Conservation (phyloP, 768 basidiomycete genomes). For the Psilocybe cubensis region DNA sequence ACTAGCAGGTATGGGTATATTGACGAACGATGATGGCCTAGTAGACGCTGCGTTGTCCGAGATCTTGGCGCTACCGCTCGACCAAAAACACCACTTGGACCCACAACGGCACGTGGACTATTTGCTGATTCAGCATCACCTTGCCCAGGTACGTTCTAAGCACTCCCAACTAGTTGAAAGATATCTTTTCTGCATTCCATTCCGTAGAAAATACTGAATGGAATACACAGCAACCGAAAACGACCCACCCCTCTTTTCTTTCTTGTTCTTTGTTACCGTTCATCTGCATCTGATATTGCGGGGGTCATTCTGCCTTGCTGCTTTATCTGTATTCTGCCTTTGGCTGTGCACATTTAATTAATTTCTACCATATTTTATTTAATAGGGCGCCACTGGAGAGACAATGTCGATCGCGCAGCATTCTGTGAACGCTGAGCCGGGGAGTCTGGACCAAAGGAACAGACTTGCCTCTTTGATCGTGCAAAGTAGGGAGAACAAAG, state of each 20-base stretch:
- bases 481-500: conserved; percentile 36
- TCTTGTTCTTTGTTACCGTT: conserved; percentile 2
- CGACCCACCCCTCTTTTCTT: no score
- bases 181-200: background rate
- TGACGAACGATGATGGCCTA: conserved; percentile 76
- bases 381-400: conserved; percentile 30
- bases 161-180: background rate
- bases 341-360: background rate
- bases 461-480: conserved; percentile 59
- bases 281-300: background rate
- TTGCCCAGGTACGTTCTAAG: conserved; percentile 59
- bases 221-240: no score
- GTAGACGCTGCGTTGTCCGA: conserved; percentile 89
- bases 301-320: no score
- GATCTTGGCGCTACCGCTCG: conserved; percentile 68
- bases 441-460: conserved; percentile 43
- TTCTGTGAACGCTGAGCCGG: conserved; percentile 61
- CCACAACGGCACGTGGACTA: conserved; percentile 70
- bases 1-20: conserved; percentile 87
- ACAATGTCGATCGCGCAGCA: conserved; percentile 60
- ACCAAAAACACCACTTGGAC: conserved; percentile 69
- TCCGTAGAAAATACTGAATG: background rate
- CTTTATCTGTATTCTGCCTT: background rate
- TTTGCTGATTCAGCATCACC: conserved; percentile 71
- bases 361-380: background rate